Evolutionary conservation across 169 alveolate genomes (phyloP), one percentile per base, ranked within the genome.

Genomic region (Prorocentrum cordatum): DNA sequence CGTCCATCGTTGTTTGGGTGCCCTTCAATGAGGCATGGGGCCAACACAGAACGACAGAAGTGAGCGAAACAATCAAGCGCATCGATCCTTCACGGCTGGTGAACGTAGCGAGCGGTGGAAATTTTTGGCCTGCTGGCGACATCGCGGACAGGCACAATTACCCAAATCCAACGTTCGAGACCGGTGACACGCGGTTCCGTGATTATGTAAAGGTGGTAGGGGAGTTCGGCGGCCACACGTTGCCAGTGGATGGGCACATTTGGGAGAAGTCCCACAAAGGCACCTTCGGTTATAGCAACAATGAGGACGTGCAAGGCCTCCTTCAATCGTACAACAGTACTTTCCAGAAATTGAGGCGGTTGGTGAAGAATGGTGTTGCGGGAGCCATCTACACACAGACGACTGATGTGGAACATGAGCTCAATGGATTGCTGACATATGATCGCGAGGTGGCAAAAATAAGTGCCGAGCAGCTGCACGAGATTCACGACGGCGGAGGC

Each of bases 331-430:
- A n/a, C n/a, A n/a, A n/a, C n/a, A n/a, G n/a, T n/a, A n/a, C n/a
- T n/a, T n/a, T 71, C 1, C 26, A 71, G n/a, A 71, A 18, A 22
- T n/a, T 71, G 1, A 14, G 50, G 22, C 50, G 45, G 2, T 71
- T 64, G 83, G 45, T 71, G 83, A 29, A 3, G 3, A 42, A 64
- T 29, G 86, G 86, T 29, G 24, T 75, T 3, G 71, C 86, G 7
- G 86, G 58, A 14, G 86, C 39, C 3, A 50, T 75, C 6, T 75
- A 75, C 45, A 75, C 86, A 22, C 86, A 75, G 27, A 75, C 86
- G n/a, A 75, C 45, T n/a, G 86, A 75, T 22, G 86, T 75, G 14
- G 86, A 75, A 12, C n/a, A 72, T 29, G 86, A 75, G 72, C 72
- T 75, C n/a, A 75, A 75, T 58, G 86, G 86, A 3, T 12, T 75